Conservation (phyloP, 495 filamentous ascomycete species). For the Chaetomium fimeti region DNA sequence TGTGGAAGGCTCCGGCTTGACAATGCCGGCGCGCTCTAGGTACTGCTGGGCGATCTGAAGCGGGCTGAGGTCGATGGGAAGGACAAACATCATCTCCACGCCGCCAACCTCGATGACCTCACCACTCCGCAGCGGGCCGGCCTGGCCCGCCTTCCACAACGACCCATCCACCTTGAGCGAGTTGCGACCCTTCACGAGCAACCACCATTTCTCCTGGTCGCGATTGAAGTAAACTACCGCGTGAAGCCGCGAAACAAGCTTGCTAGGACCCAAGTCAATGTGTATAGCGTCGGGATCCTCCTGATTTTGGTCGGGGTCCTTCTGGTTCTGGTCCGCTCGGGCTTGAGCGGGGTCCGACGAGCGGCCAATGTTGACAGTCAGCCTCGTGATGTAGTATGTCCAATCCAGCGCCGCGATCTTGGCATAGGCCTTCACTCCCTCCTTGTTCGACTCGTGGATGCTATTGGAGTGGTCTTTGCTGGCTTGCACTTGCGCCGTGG, state of each 20-base stretch:
- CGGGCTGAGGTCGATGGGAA: slow-evolving; percentile 61
- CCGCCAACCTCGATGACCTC: slow-evolving; percentile 87
- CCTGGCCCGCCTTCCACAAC: slow-evolving; percentile 62
- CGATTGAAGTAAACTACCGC: slow-evolving; percentile 80
- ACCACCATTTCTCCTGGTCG: slow-evolving; percentile 68
- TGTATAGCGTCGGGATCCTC: slow-evolving; percentile 58
- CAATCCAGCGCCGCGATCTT: slow-evolving; percentile 89
- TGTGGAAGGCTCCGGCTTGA: slow-evolving; percentile 33
- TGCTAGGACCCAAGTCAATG: slow-evolving; percentile 91
- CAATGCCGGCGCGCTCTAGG: slow-evolving; percentile 52
- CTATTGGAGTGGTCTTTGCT: slow-evolving; percentile 70
- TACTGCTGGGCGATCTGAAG: slow-evolving; percentile 56
- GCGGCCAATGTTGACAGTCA: slow-evolving; percentile 80
- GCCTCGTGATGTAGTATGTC: slow-evolving; percentile 87
- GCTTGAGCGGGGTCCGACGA: slow-evolving; percentile 58
- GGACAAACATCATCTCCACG: slow-evolving; percentile 96
- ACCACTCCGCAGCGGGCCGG: slow-evolving; percentile 69
- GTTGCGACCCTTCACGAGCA: slow-evolving; percentile 85
- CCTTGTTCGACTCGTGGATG: slow-evolving; percentile 66
- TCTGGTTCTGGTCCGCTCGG: slow-evolving; percentile 33
- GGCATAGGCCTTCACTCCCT: slow-evolving; percentile 83
- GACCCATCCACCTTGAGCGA: slow-evolving; percentile 76
- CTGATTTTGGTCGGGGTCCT: slow-evolving; percentile 38
- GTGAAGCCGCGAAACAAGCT: slow-evolving; percentile 85
- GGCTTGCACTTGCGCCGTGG: slow-evolving; percentile 60